Percentiles rank a stretch among this genome's conserved stretches.
Evolutionary conservation across 2,329 filamentous ascomycete genomes (phyloP).

Genomic region (Penicillium sp.): DNA sequence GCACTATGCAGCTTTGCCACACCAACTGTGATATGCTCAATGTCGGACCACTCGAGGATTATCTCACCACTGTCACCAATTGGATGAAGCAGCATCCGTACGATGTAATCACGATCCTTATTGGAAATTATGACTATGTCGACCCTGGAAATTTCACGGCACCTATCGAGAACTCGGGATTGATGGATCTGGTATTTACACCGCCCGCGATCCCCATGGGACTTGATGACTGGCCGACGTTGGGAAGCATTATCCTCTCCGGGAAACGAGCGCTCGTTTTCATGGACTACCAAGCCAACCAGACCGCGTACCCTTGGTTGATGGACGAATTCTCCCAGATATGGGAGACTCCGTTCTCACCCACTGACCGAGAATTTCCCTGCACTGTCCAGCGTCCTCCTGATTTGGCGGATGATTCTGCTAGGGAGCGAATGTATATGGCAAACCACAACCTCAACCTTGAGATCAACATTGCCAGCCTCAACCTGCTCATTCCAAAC

Average conservation of each 20-base stretch:
- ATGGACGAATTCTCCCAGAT: slow-evolving; percentile 86
- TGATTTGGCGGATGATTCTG: slow-evolving; percentile 58
- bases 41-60: slow-evolving; percentile 75
- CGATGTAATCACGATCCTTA: slow-evolving; percentile 84
- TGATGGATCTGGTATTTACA: slow-evolving; percentile 74
- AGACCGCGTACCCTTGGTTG: slow-evolving; percentile 78
- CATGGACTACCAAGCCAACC: slow-evolving; percentile 84
- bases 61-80: slow-evolving; percentile 68
- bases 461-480: slow-evolving; percentile 69
- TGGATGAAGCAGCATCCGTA: slow-evolving; percentile 82
- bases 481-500: slow-evolving; percentile 72
- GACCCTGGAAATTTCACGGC: slow-evolving; percentile 66
- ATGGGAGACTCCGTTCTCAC: slow-evolving; percentile 91
- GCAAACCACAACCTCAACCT: slow-evolving; percentile 92
- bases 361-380: slow-evolving; percentile 70
- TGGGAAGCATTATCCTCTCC: slow-evolving; percentile 74
- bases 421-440: slow-evolving; percentile 72
- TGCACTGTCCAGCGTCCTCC: slow-evolving; percentile 81
- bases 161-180: slow-evolving; percentile 72
- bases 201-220: slow-evolving; percentile 74
- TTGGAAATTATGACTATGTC: slow-evolving; percentile 83
- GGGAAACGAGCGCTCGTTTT: slow-evolving; percentile 78
- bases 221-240: slow-evolving; percentile 79
- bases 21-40: slow-evolving; percentile 82
- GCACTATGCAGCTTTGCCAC: slow-evolving; percentile 78